Conservation (phyloP, 164 flowering plant genomes). For the Sedum album region DNA sequence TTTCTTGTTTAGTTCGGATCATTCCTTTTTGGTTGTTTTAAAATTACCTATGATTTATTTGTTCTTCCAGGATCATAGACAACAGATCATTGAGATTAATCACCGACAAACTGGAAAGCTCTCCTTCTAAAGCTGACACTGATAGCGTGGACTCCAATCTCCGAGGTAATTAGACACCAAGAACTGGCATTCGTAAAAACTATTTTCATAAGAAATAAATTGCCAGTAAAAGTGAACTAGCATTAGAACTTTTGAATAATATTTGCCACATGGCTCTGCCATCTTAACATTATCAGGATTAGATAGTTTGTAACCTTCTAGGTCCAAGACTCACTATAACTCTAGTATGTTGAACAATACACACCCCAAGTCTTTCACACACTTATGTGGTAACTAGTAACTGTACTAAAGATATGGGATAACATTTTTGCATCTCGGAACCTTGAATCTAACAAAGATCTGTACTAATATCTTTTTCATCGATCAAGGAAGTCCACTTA, state of each 20-base stretch:
- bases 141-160: slow-evolving; percentile 43
- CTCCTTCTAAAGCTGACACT: slow-evolving; percentile 47
- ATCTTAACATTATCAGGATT: not conserved
- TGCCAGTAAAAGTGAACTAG: not conserved
- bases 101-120: slow-evolving; percentile 58
- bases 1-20: not conserved
- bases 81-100: slow-evolving; percentile 72
- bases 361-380: not conserved
- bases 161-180: slow-evolving; percentile 52
- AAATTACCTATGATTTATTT: slow-evolving; percentile 11
- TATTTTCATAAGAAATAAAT: not conserved
- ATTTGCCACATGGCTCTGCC: slow-evolving; percentile 1
- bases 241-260: not conserved
- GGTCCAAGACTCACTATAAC: not conserved
- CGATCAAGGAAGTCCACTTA: not conserved
- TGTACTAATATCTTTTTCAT: not conserved
- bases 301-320: not conserved
- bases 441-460: not conserved
- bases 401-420: not conserved
- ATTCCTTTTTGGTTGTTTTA: not conserved
- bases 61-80: slow-evolving; percentile 67
- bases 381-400: not conserved
- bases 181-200: not conserved
- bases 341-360: not conserved
- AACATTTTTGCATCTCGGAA: not conserved